Percentiles rank a stretch among this genome's conserved stretches.
These are phyloP conservation scores for Colletotrichum gigasporum DNA, from an alignment of 2,329 filamentous ascomycete species.

Conservation along the genomic window DNA sequence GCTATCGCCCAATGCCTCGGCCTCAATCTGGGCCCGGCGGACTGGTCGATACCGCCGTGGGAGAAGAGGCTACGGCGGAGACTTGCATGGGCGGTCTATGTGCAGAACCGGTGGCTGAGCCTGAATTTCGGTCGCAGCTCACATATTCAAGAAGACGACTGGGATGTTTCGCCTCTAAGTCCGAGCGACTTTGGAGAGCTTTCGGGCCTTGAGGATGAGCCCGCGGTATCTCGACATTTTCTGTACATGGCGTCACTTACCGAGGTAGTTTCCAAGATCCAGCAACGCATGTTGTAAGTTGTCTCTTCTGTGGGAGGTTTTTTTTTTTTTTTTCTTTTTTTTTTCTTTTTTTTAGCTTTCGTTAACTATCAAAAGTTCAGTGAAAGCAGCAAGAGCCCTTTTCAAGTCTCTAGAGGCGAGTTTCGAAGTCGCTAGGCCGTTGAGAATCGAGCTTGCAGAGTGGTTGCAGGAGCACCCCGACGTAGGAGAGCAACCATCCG, in stretches of 20 bases:
- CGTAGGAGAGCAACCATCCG: background rate
- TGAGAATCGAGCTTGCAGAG: slow-evolving; percentile 16
- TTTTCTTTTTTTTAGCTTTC: too few relatives aligned
- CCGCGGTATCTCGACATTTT: background rate
- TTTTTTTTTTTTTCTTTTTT: too few relatives aligned
- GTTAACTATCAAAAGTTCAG: background rate
- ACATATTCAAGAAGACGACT: slow-evolving; percentile 20
- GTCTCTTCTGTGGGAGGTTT: too few relatives aligned
- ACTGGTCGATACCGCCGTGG: slow-evolving; percentile 15
- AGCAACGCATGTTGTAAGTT: slow-evolving; percentile 19
- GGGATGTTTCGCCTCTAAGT: background rate
- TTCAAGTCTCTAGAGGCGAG: slow-evolving; percentile 6
- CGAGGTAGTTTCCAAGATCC: slow-evolving; percentile 17
- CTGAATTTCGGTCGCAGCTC: slow-evolving; percentile 18
- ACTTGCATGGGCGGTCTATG: slow-evolving; percentile 16
- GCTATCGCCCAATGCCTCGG: slow-evolving; percentile 14
- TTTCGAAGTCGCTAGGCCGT: slow-evolving; percentile 15
- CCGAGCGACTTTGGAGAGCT: background rate
- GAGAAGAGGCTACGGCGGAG: slow-evolving; percentile 15
- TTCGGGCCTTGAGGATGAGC: background rate
- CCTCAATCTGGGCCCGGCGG: slow-evolving; percentile 11
- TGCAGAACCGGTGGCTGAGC: slow-evolving; percentile 20
- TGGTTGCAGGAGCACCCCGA: slow-evolving; percentile 10
- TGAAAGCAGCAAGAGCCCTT: slow-evolving; percentile 1
- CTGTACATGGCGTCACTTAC: slow-evolving; percentile 10